Evolutionary conservation across 768 basidiomycete species (phyloP).

Genomic region (Suillus placidus): DNA sequence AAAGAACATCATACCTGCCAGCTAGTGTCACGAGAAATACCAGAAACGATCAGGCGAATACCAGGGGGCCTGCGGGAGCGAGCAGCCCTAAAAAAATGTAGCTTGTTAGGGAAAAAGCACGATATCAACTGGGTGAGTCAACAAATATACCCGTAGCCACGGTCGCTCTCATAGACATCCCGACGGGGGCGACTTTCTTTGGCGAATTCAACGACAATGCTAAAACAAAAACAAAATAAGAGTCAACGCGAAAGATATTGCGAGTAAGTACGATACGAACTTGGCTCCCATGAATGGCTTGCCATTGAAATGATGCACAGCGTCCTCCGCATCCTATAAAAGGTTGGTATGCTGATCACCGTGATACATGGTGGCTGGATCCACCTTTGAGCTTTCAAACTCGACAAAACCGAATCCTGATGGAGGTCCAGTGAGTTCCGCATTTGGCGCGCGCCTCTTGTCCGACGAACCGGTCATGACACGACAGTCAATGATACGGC

Average conservation of each 20-base stretch:
- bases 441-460: constrained; percentile 18
- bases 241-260: constrained; percentile 4
- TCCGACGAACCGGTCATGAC: constrained; percentile 84
- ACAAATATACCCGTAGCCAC: constrained; percentile 54
- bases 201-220: constrained; percentile 95
- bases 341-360: constrained; percentile 15
- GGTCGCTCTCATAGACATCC: constrained; percentile 65
- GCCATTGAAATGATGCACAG: constrained; percentile 82
- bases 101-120: constrained; percentile 14
- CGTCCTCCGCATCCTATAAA: constrained; percentile 90
- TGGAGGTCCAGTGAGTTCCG: constrained; percentile 23
- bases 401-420: constrained; percentile 96
- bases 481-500: constrained; percentile 85
- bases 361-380: constrained; percentile 1
- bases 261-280: constrained; percentile 43
- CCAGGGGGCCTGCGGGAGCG: constrained; percentile 80
- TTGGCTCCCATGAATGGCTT: constrained; percentile 88
- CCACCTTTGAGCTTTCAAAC: constrained; percentile 82
- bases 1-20: constrained; percentile 88
- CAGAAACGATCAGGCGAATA: constrained; percentile 81
- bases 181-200: constrained; percentile 89
- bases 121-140: constrained; percentile 5
- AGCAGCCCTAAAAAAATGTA: constrained; percentile 43
- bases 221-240: constrained; percentile 30
- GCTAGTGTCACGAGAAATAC: constrained; percentile 92